phyloP scores from a whole-genome alignment of 306 rosid species.

The Psophocarpus tetragonolobus region DNA sequence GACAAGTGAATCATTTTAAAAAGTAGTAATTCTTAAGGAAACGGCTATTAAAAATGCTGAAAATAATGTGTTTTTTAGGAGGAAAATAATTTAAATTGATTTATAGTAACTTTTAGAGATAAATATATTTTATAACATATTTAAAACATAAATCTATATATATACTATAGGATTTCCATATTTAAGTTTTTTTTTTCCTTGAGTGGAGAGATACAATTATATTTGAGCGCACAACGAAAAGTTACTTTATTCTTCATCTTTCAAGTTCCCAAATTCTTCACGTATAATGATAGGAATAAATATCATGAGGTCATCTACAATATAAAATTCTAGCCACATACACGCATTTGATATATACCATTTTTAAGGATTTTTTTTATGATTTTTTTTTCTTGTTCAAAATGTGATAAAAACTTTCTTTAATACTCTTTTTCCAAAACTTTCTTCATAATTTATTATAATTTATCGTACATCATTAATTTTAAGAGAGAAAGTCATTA shows the following conservation, averaged over 20 bases:
- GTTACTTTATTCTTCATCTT: neutral
- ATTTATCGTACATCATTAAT: no score
- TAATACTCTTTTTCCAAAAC: no score
- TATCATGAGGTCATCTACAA: neutral
- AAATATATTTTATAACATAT: neutral
- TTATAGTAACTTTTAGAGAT: neutral
- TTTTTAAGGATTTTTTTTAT: no score
- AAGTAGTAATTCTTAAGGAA: neutral
- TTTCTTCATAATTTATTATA: no score
- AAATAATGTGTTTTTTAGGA: no score
- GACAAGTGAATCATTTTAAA: neutral
- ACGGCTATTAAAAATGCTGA: neutral
- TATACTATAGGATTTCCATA: no score
- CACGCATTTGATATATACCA: no score
- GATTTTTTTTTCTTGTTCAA: no score
- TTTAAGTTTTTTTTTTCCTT: neutral
- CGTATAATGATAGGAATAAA: neutral
- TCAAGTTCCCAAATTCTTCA: neutral
- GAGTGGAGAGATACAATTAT: slow-evolving; percentile 2
- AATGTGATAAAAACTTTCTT: no score
- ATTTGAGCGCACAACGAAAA: slow-evolving; percentile 3
- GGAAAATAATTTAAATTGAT: no score
- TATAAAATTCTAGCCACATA: neutral
- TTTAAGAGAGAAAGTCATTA: no score
- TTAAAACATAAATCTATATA: neutral